A percentile compares a stretch with the other conserved stretches of the same genome.
Evolutionary conservation across 768 basidiomycete genomes (phyloP).

Genomic region (Termitomyces sp.): DNA sequence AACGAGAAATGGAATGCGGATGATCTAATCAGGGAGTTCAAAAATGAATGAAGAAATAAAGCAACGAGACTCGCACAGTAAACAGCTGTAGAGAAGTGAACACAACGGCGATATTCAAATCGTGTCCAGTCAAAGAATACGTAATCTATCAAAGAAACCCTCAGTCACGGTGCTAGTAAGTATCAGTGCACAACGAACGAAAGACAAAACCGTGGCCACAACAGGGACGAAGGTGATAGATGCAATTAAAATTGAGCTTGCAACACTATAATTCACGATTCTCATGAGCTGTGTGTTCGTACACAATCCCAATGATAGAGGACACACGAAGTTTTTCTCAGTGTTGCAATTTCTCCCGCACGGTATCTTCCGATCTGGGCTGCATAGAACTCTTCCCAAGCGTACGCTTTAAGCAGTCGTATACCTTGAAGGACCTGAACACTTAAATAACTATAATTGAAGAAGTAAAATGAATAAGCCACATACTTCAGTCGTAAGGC

Average conservation of each 20-base stretch:
- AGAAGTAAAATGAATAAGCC: background rate
- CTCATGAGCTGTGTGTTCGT: background rate
- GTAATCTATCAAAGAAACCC: slow-evolving; percentile 38
- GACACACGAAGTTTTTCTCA: slow-evolving; percentile 32
- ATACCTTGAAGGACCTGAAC: slow-evolving; percentile 61
- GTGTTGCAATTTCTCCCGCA: slow-evolving; percentile 30
- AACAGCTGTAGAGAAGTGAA: slow-evolving; percentile 55
- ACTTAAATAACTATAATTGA: background rate
- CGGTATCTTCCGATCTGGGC: slow-evolving; percentile 34
- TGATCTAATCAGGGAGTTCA: slow-evolving; percentile 30
- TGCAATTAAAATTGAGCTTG: slow-evolving; percentile 32
- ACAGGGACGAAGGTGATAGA: slow-evolving; percentile 46
- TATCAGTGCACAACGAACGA: slow-evolving; percentile 29
- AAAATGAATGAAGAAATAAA: background rate
- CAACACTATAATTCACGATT: slow-evolving; percentile 22
- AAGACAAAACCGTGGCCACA: slow-evolving; percentile 42
- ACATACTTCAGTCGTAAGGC: slow-evolving; percentile 53
- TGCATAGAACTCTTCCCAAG: slow-evolving; percentile 50
- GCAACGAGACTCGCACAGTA: slow-evolving; percentile 31
- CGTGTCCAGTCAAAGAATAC: slow-evolving; percentile 51
- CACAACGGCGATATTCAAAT: slow-evolving; percentile 46
- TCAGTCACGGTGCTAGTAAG: background rate
- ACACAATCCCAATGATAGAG: background rate
- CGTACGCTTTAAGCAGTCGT: slow-evolving; percentile 58
- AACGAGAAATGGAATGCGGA: slow-evolving; percentile 51